Evolutionary conservation across 1,284 basidiomycete genomes (phyloP).

Genomic region (Marasmius sp.): DNA sequence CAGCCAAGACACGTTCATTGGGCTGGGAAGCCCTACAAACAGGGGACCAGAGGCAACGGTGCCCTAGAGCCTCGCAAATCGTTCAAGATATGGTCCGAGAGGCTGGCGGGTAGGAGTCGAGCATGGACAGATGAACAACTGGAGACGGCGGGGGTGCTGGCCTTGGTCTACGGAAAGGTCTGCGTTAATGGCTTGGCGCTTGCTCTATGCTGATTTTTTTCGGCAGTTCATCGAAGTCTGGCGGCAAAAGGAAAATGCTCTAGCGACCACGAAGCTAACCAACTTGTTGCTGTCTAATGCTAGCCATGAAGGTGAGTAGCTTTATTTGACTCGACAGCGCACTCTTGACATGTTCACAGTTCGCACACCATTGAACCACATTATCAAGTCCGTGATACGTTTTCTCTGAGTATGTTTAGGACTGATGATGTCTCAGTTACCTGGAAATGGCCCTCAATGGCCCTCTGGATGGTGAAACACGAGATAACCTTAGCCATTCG

Average conservation of each 20-base stretch:
- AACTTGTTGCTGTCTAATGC: slow-evolving; percentile 86
- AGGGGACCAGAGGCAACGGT: slow-evolving; percentile 30
- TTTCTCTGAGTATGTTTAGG: not conserved
- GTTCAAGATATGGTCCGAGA: slow-evolving; percentile 85
- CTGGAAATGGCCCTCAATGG: slow-evolving; percentile 86
- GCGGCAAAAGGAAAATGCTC: slow-evolving; percentile 81
- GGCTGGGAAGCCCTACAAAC: slow-evolving; percentile 78
- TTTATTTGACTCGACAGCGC: slow-evolving; percentile 1
- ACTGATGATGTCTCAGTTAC: slow-evolving; percentile 49
- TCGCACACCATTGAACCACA: slow-evolving; percentile 74
- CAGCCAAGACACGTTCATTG: slow-evolving; percentile 74
- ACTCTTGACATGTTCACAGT: slow-evolving; percentile 37
- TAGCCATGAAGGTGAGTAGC: slow-evolving; percentile 72
- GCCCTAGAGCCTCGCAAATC: slow-evolving; percentile 74
- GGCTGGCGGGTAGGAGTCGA: slow-evolving; percentile 69
- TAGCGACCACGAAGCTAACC: slow-evolving; percentile 79
- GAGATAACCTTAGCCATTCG: slow-evolving; percentile 77
- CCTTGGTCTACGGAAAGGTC: slow-evolving; percentile 80
- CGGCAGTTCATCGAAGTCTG: slow-evolving; percentile 83
- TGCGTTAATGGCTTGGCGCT: not conserved
- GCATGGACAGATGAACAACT: slow-evolving; percentile 87
- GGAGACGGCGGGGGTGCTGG: slow-evolving; percentile 85
- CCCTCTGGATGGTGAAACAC: slow-evolving; percentile 74
- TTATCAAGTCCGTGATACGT: slow-evolving; percentile 55
- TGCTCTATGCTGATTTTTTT: not conserved